Evolutionary conservation across 179 eudicot genomes (phyloP), one percentile per base, ranked within the genome.

Genomic region (Beta macrorhiza): DNA sequence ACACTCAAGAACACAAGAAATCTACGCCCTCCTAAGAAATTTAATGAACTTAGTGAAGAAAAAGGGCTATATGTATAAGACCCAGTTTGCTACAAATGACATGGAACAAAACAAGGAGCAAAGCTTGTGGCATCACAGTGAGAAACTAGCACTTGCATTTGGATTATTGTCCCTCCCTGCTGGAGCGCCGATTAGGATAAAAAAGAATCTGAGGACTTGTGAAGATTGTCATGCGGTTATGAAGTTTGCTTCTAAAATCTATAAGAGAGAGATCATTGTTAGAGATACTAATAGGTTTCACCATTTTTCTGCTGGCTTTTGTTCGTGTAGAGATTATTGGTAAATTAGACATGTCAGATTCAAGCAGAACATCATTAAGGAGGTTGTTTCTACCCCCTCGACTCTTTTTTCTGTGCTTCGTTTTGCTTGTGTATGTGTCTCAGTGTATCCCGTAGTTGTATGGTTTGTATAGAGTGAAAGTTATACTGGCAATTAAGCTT

Each of bases 251-350:
- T 89, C 84, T 4, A 84, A 83, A 75, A 82, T 87, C 65, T 82
- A 69, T 70, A 80, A 79, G n/a, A 83, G 89, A 69, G 86, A 85
- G 52, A 87, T 87, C 82, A 83, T 87, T 67, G 80, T 87, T 49
- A 85, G 87, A 78, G 89, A 89, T 78, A 83, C 80, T 68, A 85
- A 83, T 76, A 83, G 91, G 75, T 85, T 87, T 82, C 90, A 85
- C 74, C 86, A 75, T 79, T 87, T 88, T 74, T 75, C 87, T 42
- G 71, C 56, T 52, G 84, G 84, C 29, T 52, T 72, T 62, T 87
- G 88, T 76, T 87, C 79, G n/a, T 82, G 87, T 49, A 59, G 78
- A 77, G 87, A 83, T 74, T 85, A 77, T 53, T 83, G 88, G 87
- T 87, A 80, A 85, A 70, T 45, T 44, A 53, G 56, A 16, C 13